phyloP scores from a whole-genome alignment of 2,329 filamentous ascomycete genomes.

The Tolypocladium sp. region DNA sequence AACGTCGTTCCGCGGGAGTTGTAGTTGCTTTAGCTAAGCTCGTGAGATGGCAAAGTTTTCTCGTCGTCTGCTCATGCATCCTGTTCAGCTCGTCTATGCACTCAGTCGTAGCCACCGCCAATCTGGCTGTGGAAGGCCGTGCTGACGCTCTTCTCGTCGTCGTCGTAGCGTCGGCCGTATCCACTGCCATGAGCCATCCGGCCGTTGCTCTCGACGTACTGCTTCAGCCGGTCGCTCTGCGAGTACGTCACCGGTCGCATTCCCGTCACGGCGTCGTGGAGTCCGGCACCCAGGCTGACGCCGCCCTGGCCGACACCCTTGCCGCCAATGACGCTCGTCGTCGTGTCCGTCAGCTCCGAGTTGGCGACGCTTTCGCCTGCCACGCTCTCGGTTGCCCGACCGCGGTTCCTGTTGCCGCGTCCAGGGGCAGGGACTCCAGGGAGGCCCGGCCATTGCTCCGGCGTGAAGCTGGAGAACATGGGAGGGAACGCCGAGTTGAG shows the following conservation, averaged over 20 bases:
- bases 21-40: not conserved
- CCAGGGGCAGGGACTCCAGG: conserved; percentile 51
- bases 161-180: conserved; percentile 67
- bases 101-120: conserved; percentile 52
- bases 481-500: conserved; percentile 69
- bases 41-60: conserved; percentile 12
- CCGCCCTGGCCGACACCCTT: conserved; percentile 75
- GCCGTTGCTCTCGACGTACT: conserved; percentile 82
- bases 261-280: conserved; percentile 65
- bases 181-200: conserved; percentile 59
- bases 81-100: conserved; percentile 10
- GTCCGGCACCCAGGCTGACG: conserved; percentile 73
- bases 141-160: conserved; percentile 92
- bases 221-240: conserved; percentile 70
- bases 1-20: not conserved
- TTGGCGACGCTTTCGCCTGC: conserved; percentile 89
- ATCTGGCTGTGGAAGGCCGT: conserved; percentile 96
- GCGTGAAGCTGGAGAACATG: conserved; percentile 89
- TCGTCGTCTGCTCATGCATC: conserved; percentile 17
- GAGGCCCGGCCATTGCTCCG: conserved; percentile 81
- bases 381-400: conserved; percentile 64
- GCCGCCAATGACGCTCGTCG: conserved; percentile 65
- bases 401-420: conserved; percentile 59
- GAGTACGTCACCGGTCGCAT: conserved; percentile 50
- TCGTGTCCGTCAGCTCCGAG: conserved; percentile 81